phyloP scores from a whole-genome alignment of 2,329 filamentous ascomycete species.

The Ascosphaera pollenicola region DNA sequence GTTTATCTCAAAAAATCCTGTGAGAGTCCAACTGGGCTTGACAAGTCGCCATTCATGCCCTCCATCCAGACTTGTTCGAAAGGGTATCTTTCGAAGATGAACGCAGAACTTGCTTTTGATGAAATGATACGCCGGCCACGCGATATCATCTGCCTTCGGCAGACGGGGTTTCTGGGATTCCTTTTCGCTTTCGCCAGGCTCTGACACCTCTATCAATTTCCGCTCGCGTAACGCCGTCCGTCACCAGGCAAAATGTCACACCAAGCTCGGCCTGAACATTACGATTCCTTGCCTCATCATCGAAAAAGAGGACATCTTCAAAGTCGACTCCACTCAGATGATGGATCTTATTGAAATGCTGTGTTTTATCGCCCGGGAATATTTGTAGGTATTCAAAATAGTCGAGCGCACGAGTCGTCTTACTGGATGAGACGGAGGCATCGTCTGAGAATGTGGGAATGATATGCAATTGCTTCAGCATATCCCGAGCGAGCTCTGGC shows the following conservation, averaged over 20 bases:
- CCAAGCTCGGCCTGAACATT: conserved; percentile 57
- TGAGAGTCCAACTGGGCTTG: no score
- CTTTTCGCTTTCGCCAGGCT: conserved; percentile 58
- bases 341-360: conserved; percentile 57
- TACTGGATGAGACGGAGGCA: conserved; percentile 16
- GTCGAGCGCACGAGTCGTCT: conserved; percentile 27
- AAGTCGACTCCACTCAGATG: conserved; percentile 48
- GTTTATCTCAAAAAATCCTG: no score
- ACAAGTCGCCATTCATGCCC: no score
- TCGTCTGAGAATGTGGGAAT: conserved; percentile 23
- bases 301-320: conserved; percentile 86
- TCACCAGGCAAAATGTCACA: conserved; percentile 64
- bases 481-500: conserved; percentile 57
- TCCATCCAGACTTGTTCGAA: no score
- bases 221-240: conserved; percentile 51
- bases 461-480: conserved; percentile 53
- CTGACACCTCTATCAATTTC: conserved; percentile 62
- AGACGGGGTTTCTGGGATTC: conserved; percentile 13
- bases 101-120: conserved; percentile 3
- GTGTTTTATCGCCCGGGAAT: conserved; percentile 59
- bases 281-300: conserved; percentile 69
- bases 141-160: not conserved
- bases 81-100: conserved; percentile 1
- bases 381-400: conserved; percentile 38
- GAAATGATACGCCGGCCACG: not conserved